Base-by-base conservation (phyloP, 306 rosid species). In the Parietaria judaica region DNA sequence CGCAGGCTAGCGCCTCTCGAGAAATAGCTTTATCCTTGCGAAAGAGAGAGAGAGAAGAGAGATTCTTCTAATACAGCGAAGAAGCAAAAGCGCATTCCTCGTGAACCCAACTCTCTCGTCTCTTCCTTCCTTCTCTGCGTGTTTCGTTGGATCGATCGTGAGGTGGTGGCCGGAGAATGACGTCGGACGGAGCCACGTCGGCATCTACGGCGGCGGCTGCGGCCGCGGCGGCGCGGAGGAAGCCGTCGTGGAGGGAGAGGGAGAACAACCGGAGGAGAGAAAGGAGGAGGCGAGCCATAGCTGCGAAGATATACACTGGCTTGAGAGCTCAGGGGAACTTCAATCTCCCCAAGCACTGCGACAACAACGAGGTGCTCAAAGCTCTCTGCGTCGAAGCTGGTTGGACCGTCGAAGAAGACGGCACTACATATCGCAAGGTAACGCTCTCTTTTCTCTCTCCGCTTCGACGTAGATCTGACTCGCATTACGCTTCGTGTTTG, bases 181-280 rank as follows among this genome's bases (percentile, higher is more conserved):
- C 87, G 67, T 85, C 95, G 15, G 96, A 90, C 51, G 90, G 87
- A 11, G 97, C 88, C 2, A 85, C 89, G 34, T 87, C 96, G 34
- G 83, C 77, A 60, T 70, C 83, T 17, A 70, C 70, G 38, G 45
- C 45, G 6, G 97, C 88, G 2, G 82, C 89, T 15, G 84, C 96
- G 34, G 83, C 76, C 54, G 64, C 83, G 37, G 67, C 71, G 39
- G 66, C 79, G 14, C 54, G 89, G 66, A 79, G 95, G 67, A 87
- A 85, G 78, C 91, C 89, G 61, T 85, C 97, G 56, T 91, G 95
- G 96, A 80, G 91, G 71, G 97, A 87, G 73, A 85, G 88, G 17
- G 97, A 91, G 87, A 87, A 87, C 68, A 87, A 87, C 53, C 55
- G 83, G 63, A 79, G 88, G 70, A 79, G 96, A 75, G 97, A 91